Conservation (phyloP, 306 rosid species). For the Cyclanthera cordifolia region DNA sequence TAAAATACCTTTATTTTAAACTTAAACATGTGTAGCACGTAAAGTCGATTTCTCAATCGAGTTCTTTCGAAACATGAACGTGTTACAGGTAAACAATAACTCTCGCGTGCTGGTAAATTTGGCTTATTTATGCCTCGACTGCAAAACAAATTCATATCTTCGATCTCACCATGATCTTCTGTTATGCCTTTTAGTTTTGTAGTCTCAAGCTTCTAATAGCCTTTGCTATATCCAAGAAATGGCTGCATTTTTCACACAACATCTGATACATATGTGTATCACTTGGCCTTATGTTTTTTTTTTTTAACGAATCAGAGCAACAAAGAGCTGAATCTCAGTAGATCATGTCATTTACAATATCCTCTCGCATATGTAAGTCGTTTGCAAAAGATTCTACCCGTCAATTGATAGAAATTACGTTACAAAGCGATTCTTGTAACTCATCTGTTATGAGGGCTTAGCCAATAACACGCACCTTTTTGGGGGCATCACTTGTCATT, state of each 20-base stretch:
- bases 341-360: too few relatives aligned
- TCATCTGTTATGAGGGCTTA: too few relatives aligned
- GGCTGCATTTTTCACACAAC: constrained; percentile 89
- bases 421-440: too few relatives aligned
- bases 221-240: constrained; percentile 91
- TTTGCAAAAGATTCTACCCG: too few relatives aligned
- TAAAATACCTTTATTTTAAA: too few relatives aligned
- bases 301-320: too few relatives aligned
- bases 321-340: too few relatives aligned
- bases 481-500: too few relatives aligned
- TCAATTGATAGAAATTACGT: too few relatives aligned
- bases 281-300: neutral
- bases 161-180: constrained; percentile 62
- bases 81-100: neutral
- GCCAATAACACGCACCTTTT: too few relatives aligned
- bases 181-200: constrained; percentile 69
- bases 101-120: neutral
- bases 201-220: constrained; percentile 76
- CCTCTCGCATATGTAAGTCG: too few relatives aligned
- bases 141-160: constrained; percentile 84
- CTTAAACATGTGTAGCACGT: neutral
- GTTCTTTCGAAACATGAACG: neutral
- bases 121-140: constrained; percentile 55
- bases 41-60: neutral
- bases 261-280: constrained; percentile 35